Evolutionary conservation across 2,329 filamentous ascomycete species (phyloP).

Genomic region (Sporothrix variecibatus): DNA sequence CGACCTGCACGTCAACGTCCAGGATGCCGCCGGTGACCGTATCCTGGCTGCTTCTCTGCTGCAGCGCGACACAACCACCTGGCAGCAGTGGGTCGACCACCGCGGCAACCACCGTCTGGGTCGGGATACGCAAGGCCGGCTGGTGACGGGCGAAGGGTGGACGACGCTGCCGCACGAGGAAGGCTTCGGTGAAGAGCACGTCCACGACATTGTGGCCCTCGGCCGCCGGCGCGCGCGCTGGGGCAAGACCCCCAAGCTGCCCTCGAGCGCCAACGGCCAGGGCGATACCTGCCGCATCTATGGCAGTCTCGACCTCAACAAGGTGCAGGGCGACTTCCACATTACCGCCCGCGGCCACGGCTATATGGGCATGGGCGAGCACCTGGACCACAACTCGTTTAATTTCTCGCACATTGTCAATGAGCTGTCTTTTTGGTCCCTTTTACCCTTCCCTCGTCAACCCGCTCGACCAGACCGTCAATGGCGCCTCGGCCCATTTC

Average conservation of each 20-base stretch:
- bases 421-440: constrained; percentile 95
- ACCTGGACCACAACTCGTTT: constrained; percentile 84
- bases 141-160: constrained; percentile 60
- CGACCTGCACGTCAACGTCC: constrained; percentile 93
- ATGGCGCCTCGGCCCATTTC: constrained; percentile 74
- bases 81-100: constrained; percentile 76
- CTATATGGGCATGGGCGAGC: constrained; percentile 77
- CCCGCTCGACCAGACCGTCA: constrained; percentile 88
- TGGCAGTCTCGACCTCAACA: constrained; percentile 88
- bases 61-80: constrained; percentile 74
- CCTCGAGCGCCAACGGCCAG: constrained; percentile 51
- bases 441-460: constrained; percentile 94
- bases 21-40: constrained; percentile 89
- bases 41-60: constrained; percentile 80
- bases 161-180: constrained; percentile 59
- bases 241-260: constrained; percentile 73
- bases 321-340: constrained; percentile 97
- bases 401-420: constrained; percentile 98
- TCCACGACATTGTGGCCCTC: constrained; percentile 84
- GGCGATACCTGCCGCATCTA: constrained; percentile 84
- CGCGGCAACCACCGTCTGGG: constrained; percentile 66
- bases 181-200: constrained; percentile 76
- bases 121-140: constrained; percentile 54
- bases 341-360: constrained; percentile 94
- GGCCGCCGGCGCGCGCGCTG: constrained; percentile 64